Conservation (phyloP, 2,329 filamentous ascomycete species). For the Pseudomassariella vexata region DNA sequence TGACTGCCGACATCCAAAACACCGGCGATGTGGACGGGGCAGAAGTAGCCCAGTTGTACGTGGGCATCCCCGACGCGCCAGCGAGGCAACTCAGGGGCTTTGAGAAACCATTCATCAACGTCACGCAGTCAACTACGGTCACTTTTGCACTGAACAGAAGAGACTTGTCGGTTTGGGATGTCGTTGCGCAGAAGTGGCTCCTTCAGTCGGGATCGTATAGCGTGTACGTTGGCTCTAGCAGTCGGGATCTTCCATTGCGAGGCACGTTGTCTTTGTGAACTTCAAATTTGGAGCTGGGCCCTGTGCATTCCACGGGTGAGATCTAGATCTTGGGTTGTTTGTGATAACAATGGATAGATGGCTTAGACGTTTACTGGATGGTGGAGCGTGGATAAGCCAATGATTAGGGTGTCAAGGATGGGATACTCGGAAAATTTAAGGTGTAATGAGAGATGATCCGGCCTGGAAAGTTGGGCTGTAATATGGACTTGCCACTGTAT, state of each 20-base stretch:
- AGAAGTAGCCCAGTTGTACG: constrained; percentile 44
- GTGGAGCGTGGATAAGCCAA: too few relatives aligned
- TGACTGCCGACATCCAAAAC: constrained; percentile 35
- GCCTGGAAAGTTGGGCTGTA: too few relatives aligned
- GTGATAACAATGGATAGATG: too few relatives aligned
- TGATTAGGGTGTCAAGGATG: too few relatives aligned
- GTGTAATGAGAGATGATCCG: too few relatives aligned
- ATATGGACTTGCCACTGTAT: too few relatives aligned
- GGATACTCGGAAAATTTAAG: too few relatives aligned
- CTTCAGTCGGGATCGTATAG: constrained; percentile 38
- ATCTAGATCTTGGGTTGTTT: too few relatives aligned
- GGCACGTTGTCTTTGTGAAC: constrained; percentile 30
- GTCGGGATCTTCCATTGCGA: constrained; percentile 35
- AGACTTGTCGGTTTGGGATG: constrained; percentile 64
- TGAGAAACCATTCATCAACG: constrained; percentile 49
- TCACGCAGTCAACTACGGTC: constrained; percentile 37
- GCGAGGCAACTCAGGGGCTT: constrained; percentile 60
- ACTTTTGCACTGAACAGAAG: constrained; percentile 52
- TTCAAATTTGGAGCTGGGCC: too few relatives aligned
- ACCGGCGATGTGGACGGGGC: constrained; percentile 34
- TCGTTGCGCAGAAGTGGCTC: constrained; percentile 54
- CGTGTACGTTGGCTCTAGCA: constrained; percentile 42
- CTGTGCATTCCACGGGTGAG: too few relatives aligned
- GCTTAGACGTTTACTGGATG: too few relatives aligned
- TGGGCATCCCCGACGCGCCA: constrained; percentile 41